These are phyloP conservation scores for Parmelia sp. DNA, from an alignment of 495 filamentous ascomycete genomes.

Conservation along the genomic window DNA sequence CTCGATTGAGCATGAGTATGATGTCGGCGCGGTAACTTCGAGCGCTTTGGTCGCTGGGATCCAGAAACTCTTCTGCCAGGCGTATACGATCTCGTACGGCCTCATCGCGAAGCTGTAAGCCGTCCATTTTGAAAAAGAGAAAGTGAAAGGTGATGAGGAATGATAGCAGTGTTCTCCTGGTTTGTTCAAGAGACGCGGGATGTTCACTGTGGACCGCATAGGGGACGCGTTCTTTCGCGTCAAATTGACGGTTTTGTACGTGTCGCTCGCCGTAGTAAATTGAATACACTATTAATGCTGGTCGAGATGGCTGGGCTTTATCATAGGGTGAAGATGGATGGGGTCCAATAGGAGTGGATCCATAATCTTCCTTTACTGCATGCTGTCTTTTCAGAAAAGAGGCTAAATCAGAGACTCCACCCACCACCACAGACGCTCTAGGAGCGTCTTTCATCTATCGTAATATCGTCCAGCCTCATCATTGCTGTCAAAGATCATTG, in stretches of 20 bases:
- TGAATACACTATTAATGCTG: too few species aligned
- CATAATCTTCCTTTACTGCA: too few species aligned
- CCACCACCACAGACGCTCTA: too few species aligned
- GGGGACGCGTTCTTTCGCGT: background rate
- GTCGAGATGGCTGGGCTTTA: too few species aligned
- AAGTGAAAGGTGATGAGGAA: background rate
- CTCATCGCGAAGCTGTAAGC: slow-evolving; percentile 69
- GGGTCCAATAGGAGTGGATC: too few species aligned
- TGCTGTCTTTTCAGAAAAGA: too few species aligned
- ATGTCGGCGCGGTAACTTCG: slow-evolving; percentile 80
- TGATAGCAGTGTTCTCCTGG: background rate
- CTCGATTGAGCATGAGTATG: slow-evolving; percentile 87
- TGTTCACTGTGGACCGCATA: background rate
- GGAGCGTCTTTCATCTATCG: background rate
- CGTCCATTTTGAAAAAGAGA: slow-evolving; percentile 52
- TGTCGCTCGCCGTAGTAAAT: background rate
- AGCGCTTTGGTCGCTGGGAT: slow-evolving; percentile 59
- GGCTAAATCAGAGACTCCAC: too few species aligned
- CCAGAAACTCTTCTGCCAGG: slow-evolving; percentile 75
- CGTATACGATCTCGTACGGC: slow-evolving; percentile 73
- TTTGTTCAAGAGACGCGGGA: background rate
- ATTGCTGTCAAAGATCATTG: background rate
- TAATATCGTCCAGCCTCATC: background rate
- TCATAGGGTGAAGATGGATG: too few species aligned
- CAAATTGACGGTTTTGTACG: background rate